Percentiles rank a stretch among this genome's conserved stretches.
These are phyloP conservation scores for Scolecobasidium constrictum DNA, from an alignment of 2,329 filamentous ascomycete species.

Conservation along the genomic window DNA sequence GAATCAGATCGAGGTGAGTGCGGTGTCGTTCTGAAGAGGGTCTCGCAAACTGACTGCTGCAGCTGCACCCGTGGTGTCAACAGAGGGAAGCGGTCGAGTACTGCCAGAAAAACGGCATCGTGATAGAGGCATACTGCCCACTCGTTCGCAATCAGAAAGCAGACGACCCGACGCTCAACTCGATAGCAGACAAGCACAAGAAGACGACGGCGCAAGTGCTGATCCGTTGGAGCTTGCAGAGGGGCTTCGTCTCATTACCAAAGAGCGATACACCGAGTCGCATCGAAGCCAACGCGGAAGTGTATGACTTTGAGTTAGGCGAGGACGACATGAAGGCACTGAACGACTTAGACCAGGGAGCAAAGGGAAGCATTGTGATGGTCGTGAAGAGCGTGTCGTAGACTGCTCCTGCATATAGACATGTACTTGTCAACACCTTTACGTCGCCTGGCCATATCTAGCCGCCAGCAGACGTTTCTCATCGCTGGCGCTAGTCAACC, in stretches of 20 bases:
- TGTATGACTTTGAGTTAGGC: slow-evolving; percentile 50
- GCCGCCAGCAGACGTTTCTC: no score
- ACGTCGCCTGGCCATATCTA: no score
- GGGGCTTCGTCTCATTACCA: slow-evolving; percentile 43
- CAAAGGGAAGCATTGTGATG: not conserved
- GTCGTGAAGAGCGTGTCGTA: not conserved
- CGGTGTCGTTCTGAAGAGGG: not conserved
- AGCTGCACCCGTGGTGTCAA: slow-evolving; percentile 60
- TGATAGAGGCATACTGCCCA: slow-evolving; percentile 58
- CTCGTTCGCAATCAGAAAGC: slow-evolving; percentile 36
- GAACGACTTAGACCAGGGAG: slow-evolving; percentile 36
- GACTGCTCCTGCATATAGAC: no score
- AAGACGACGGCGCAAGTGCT: slow-evolving; percentile 45
- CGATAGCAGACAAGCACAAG: slow-evolving; percentile 40
- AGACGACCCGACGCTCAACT: slow-evolving; percentile 34
- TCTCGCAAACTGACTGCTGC: slow-evolving; percentile 52
- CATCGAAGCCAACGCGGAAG: slow-evolving; percentile 48
- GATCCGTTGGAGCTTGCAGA: slow-evolving; percentile 50
- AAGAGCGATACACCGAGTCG: slow-evolving; percentile 49
- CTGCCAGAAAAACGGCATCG: slow-evolving; percentile 57
- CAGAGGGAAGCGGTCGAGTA: slow-evolving; percentile 62
- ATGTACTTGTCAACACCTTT: no score
- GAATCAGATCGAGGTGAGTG: slow-evolving; percentile 51
- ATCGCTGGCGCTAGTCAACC: no score
- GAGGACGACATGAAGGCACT: slow-evolving; percentile 46